phyloP scores from a whole-genome alignment of 1,284 basidiomycete genomes.

The Trametes versicolor region DNA sequence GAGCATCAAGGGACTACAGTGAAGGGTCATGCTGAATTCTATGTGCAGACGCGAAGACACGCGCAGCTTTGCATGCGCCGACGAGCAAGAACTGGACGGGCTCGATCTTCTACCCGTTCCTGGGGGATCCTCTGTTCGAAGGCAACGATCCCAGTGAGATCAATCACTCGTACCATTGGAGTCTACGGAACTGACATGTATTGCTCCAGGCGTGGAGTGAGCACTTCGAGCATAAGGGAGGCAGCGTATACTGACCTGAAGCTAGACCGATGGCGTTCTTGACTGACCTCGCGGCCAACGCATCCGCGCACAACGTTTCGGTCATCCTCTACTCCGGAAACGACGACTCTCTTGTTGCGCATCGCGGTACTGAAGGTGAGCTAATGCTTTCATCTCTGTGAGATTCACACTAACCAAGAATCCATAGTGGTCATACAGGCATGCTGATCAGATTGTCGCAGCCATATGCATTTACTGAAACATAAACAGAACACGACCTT shows the following conservation, averaged over 20 bases:
- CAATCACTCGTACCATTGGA: no score
- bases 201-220: constrained; percentile 54
- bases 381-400: background rate
- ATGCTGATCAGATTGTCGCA: constrained; percentile 9
- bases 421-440: constrained; percentile 70
- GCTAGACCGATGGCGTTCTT: constrained; percentile 70
- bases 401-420: background rate
- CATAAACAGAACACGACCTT: constrained; percentile 72
- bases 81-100: constrained; percentile 65
- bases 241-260: background rate
- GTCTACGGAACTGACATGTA: background rate
- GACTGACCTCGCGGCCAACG: constrained; percentile 70
- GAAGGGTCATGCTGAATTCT: background rate
- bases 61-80: constrained; percentile 73
- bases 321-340: constrained; percentile 74
- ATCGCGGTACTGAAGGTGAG: constrained; percentile 70
- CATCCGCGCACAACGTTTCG: constrained; percentile 56
- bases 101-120: constrained; percentile 43
- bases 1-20: constrained; percentile 20
- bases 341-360: constrained; percentile 71
- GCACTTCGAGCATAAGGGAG: constrained; percentile 30
- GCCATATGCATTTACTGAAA: background rate
- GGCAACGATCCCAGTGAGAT: constrained; percentile 56
- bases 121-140: constrained; percentile 31
- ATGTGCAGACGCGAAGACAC: constrained; percentile 57